Percentiles rank a stretch among this genome's conserved stretches.
Conservation (phyloP, 768 basidiomycete genomes). For the Pisolithus albus region DNA sequence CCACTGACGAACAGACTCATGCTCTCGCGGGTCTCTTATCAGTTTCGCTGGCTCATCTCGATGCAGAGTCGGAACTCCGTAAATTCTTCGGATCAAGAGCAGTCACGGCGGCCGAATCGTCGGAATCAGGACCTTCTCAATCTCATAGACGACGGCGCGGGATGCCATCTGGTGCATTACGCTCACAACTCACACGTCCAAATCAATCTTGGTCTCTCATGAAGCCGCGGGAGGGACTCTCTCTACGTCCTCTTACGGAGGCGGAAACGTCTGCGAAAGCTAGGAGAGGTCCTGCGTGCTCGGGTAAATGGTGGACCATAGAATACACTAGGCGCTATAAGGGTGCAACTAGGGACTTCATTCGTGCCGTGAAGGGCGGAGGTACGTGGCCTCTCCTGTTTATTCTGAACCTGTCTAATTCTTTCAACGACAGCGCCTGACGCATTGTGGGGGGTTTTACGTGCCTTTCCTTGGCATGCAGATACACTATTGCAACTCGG, state of each 20-base stretch:
- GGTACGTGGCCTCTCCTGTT: conserved; percentile 40
- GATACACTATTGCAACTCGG: conserved; percentile 86
- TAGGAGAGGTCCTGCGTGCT: conserved; percentile 33
- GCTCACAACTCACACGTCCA: conserved; percentile 74
- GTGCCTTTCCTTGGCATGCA: conserved; percentile 81
- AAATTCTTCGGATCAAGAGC: conserved; percentile 93
- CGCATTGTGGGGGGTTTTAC: conserved; percentile 68
- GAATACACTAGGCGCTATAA: conserved; percentile 84
- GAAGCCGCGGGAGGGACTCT: conserved; percentile 64
- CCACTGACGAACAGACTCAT: conserved; percentile 23
- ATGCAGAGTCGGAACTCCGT: conserved; percentile 84
- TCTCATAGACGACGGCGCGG: conserved; percentile 34
- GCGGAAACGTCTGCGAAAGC: conserved; percentile 46
- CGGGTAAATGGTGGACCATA: conserved; percentile 85
- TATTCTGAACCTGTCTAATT: background rate
- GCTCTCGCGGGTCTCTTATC: conserved; percentile 54
- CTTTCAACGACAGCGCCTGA: conserved; percentile 54
- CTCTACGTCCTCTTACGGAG: conserved; percentile 48
- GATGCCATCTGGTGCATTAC: conserved; percentile 30
- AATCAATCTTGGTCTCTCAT: conserved; percentile 70
- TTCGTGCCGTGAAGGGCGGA: conserved; percentile 74
- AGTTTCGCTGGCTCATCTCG: conserved; percentile 76
- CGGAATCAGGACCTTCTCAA: conserved; percentile 28
- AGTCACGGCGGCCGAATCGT: conserved; percentile 53
- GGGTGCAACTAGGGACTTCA: conserved; percentile 72